Conservation (phyloP, 73 alveolate species). For the Stentor coeruleus region DNA sequence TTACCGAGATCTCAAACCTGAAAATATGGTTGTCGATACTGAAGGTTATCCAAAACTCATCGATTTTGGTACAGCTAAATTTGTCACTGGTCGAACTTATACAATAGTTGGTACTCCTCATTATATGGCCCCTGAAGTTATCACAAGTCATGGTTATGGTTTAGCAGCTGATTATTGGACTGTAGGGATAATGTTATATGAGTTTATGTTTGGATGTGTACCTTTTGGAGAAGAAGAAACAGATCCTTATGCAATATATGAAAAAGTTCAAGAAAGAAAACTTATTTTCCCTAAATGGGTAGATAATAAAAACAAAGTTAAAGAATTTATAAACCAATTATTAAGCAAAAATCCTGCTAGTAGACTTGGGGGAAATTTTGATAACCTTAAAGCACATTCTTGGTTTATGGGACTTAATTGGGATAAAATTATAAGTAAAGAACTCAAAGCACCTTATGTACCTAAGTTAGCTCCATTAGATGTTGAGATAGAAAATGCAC, state of each 20-base stretch:
- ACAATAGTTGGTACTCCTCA: slow-evolving; percentile 61
- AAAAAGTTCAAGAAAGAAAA: background rate
- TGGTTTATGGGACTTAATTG: slow-evolving; percentile 21
- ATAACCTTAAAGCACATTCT: background rate
- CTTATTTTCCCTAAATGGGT: slow-evolving; percentile 4
- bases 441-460: background rate
- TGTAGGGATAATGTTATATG: slow-evolving; percentile 50
- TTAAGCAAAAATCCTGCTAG: slow-evolving; percentile 4
- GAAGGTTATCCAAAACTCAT: slow-evolving; percentile 53
- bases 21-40: slow-evolving; percentile 50
- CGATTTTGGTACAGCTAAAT: slow-evolving; percentile 61
- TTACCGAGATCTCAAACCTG: slow-evolving; percentile 58
- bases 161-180: slow-evolving; percentile 57
- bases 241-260: slow-evolving; percentile 52
- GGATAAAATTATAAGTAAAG: slow-evolving; percentile 7
- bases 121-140: slow-evolving; percentile 68
- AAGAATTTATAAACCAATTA: background rate
- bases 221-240: slow-evolving; percentile 65
- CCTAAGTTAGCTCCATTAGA: slow-evolving; percentile 6
- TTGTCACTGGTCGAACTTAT: slow-evolving; percentile 41
- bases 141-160: slow-evolving; percentile 52
- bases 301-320: background rate
- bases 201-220: slow-evolving; percentile 49
- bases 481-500: background rate
- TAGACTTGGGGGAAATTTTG: background rate